Conservation (phyloP, 768 basidiomycete genomes). For the Naganishia randhawae region DNA sequence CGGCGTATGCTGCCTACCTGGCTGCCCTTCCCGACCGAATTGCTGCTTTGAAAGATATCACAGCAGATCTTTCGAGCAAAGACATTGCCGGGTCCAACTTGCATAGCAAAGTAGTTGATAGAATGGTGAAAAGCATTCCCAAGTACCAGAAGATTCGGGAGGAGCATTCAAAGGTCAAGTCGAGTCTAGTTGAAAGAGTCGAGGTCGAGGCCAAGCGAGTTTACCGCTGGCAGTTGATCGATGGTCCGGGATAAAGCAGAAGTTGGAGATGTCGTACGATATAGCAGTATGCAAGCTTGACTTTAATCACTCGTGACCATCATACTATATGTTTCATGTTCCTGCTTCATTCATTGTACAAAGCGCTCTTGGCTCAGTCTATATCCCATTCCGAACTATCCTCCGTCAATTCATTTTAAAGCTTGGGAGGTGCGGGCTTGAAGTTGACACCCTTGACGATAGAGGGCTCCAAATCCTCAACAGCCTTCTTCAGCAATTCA, state of each 20-base stretch:
- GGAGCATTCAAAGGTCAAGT: conserved; percentile 7
- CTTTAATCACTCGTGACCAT: not conserved
- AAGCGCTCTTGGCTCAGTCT: conserved; percentile 13
- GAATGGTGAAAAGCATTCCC: conserved; percentile 13
- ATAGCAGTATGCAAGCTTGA: not conserved
- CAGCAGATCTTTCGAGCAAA: conserved; percentile 1
- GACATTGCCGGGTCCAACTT: conserved; percentile 22
- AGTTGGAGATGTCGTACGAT: not conserved
- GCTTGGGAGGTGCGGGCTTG: conserved; percentile 30
- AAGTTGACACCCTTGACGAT: conserved; percentile 44
- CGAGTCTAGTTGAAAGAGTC: not conserved
- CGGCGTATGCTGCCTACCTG: conserved; percentile 8
- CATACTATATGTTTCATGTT: not conserved
- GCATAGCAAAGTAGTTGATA: conserved; percentile 8
- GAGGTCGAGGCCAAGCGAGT: conserved; percentile 1
- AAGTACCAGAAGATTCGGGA: conserved; percentile 7
- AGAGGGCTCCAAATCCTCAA: conserved; percentile 48
- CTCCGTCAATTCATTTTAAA: conserved; percentile 13
- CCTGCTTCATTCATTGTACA: conserved; percentile 3
- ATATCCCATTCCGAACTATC: too few relatives aligned
- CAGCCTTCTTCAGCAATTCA: conserved; percentile 67
- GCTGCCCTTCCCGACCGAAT: conserved; percentile 12
- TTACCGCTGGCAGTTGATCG: conserved; percentile 6
- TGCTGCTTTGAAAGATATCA: not conserved
- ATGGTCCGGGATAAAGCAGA: not conserved